phyloP scores from a whole-genome alignment of 306 rosid species.

The Alnus glutinosa region DNA sequence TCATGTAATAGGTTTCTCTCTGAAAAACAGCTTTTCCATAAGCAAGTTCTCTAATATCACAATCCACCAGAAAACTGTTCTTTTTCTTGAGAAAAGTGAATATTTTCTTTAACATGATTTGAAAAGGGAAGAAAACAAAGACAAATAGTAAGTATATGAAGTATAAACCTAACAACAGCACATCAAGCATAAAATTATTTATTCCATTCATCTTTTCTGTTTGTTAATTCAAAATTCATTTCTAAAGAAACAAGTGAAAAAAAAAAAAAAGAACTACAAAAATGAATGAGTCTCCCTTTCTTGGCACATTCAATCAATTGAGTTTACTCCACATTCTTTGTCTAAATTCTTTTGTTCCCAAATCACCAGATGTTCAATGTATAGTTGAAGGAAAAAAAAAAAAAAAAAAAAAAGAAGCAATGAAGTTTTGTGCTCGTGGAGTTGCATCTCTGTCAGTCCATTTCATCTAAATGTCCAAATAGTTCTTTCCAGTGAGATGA shows the following conservation, averaged over 20 bases:
- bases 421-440: background rate
- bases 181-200: too few species aligned
- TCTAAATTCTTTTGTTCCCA: background rate
- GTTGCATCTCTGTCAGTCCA: slow-evolving; percentile 29
- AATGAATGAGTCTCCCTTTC: background rate
- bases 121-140: too few species aligned
- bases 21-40: too few species aligned
- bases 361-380: background rate
- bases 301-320: too few species aligned
- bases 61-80: too few species aligned
- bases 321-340: background rate
- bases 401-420: background rate
- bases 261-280: background rate
- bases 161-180: too few species aligned
- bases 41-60: too few species aligned
- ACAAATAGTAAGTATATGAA: too few species aligned
- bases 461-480: slow-evolving; percentile 71
- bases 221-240: background rate
- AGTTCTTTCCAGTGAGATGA: slow-evolving; percentile 52
- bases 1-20: too few species aligned
- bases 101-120: too few species aligned
- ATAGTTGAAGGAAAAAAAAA: background rate
- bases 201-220: background rate
- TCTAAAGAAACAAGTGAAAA: background rate
- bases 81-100: too few species aligned